Evolutionary conservation across 2,329 filamentous ascomycete species (phyloP).

Genomic region (Epichloe brachyelytri): DNA sequence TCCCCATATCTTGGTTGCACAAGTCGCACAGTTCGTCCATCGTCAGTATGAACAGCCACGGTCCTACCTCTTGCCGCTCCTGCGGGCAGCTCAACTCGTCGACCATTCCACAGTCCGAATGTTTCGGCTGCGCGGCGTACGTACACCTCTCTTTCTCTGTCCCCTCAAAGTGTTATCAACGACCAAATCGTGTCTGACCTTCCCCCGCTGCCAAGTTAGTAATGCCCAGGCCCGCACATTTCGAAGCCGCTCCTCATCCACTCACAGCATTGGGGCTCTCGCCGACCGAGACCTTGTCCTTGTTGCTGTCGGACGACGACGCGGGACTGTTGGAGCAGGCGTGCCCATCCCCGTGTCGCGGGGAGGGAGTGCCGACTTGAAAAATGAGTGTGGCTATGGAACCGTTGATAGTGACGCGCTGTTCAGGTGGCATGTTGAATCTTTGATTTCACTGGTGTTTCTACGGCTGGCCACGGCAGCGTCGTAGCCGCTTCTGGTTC

Average conservation of each 20-base stretch:
- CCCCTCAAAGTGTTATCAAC: background rate
- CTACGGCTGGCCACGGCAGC: background rate
- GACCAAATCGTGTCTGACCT: background rate
- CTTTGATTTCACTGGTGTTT: background rate
- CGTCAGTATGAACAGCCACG: background rate
- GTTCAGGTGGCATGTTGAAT: background rate
- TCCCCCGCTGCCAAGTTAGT: background rate
- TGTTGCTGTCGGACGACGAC: background rate
- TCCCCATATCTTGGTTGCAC: background rate
- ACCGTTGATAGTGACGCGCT: background rate
- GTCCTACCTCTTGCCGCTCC: conserved; percentile 6
- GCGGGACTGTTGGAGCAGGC: background rate
- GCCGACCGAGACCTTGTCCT: background rate
- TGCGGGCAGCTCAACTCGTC: conserved; percentile 9
- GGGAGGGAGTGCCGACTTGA: no score
- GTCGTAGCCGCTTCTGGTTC: background rate
- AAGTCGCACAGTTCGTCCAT: background rate
- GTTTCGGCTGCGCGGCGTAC: conserved; percentile 10
- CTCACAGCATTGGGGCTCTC: background rate
- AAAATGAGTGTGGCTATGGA: background rate
- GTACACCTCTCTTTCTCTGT: background rate
- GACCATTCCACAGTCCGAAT: conserved; percentile 9
- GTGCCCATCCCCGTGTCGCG: background rate
- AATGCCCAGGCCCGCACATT: background rate
- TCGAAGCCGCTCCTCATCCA: background rate